These are phyloP conservation scores for Tetrastigma voinierianum DNA, from an alignment of 164 flowering plant species.

Conservation along the genomic window DNA sequence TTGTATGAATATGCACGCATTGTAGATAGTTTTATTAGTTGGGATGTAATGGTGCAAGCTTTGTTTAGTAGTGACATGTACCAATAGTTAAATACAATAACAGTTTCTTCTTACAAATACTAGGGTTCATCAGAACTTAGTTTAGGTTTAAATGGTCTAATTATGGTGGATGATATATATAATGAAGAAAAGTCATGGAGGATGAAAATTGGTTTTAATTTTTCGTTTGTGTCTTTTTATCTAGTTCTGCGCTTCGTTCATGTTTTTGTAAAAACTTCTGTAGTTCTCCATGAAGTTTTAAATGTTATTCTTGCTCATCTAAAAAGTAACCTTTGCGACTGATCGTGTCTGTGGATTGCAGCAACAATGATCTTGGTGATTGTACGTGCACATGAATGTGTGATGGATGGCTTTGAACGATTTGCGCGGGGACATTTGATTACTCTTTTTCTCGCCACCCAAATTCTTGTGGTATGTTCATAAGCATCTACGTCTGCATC, in stretches of 20 bases:
- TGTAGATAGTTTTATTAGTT: too few species aligned
- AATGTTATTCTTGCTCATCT: neutral
- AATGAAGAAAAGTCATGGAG: too few species aligned
- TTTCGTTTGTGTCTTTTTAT: neutral
- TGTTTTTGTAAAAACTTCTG: too few species aligned
- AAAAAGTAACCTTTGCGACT: conserved; percentile 54
- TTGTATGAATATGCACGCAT: too few species aligned
- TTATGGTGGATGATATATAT: neutral
- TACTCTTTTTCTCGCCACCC: conserved; percentile 97
- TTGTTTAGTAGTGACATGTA: too few species aligned
- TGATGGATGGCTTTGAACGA: conserved; percentile 99
- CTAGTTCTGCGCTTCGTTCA: neutral
- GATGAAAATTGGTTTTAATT: too few species aligned
- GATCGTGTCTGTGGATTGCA: conserved; percentile 99
- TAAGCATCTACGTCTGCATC: too few species aligned
- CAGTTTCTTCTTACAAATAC: neutral
- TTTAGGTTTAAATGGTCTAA: neutral
- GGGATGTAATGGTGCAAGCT: too few species aligned
- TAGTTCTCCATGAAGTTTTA: too few species aligned
- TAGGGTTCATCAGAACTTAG: neutral
- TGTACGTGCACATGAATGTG: conserved; percentile 99
- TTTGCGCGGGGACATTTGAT: conserved; percentile 99
- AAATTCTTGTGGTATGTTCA: conserved; percentile 90
- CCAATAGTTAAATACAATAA: too few species aligned
- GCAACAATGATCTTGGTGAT: conserved; percentile 96